A percentile compares a stretch with the other conserved stretches of the same genome.
Evolutionary conservation across 1,139 yeast genomes (phyloP).

Genomic region (Diutina rugosa): DNA sequence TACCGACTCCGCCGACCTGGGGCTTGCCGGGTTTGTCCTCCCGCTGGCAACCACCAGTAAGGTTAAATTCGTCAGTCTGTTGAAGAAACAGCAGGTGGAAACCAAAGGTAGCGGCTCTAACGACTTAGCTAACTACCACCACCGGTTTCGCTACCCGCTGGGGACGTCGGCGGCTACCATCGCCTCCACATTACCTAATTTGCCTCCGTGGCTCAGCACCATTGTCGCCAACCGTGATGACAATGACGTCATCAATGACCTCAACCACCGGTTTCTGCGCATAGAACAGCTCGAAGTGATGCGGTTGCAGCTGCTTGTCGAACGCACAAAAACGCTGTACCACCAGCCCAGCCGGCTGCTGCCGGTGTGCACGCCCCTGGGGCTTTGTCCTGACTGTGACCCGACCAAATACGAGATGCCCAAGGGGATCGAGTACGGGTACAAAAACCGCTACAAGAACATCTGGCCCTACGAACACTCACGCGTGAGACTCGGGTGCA

Average conservation of each 20-base stretch:
- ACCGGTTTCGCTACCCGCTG: neutral
- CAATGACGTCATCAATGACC: neutral
- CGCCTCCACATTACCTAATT: neutral
- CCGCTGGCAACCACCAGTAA: neutral
- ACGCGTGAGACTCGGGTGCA: constrained; percentile 7
- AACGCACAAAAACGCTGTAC: neutral
- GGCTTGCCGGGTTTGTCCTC: neutral
- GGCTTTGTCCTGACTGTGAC: constrained; percentile 33
- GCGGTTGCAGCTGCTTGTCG: neutral
- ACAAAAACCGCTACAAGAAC: constrained; percentile 9
- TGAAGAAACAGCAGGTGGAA: neutral
- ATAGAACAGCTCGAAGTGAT: neutral
- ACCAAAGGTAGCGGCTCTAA: neutral
- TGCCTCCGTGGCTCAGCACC: neutral
- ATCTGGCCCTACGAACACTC: constrained; percentile 11
- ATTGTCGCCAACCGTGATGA: neutral
- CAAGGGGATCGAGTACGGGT: constrained; percentile 9
- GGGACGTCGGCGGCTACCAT: neutral
- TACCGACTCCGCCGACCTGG: neutral
- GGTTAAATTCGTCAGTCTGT: neutral
- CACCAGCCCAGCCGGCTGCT: neutral
- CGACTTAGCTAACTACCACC: neutral
- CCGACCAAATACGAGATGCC: constrained; percentile 13
- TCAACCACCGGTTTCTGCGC: neutral
- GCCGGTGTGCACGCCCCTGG: constrained; percentile 17